Percentiles rank a stretch among this genome's conserved stretches.
phyloP scores from a whole-genome alignment of 176 grass and related monocot genomes.

The Metroxylon sagu region DNA sequence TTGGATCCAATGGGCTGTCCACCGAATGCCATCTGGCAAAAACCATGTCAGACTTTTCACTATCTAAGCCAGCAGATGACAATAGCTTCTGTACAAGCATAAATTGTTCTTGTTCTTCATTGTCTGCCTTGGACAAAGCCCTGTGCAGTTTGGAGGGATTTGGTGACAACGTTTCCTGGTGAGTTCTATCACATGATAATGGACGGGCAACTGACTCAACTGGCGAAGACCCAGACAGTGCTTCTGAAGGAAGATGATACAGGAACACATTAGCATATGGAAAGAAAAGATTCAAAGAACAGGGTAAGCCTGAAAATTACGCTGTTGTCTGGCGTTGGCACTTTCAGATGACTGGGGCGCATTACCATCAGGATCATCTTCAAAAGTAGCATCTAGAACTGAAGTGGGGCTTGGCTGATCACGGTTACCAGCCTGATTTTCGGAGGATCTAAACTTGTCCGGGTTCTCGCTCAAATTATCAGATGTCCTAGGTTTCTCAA shows the following conservation, averaged over 20 bases:
- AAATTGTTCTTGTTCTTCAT: conserved; percentile 38
- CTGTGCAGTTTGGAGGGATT: conserved; percentile 6
- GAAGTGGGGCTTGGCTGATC: conserved; percentile 72
- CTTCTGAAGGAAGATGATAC: conserved; percentile 23
- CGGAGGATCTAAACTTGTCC: conserved; percentile 18
- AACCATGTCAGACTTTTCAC: conserved; percentile 32
- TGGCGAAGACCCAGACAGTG: conserved; percentile 29
- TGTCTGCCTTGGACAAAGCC: conserved; percentile 13
- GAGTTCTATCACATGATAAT: conserved; percentile 57
- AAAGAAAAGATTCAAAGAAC: background rate
- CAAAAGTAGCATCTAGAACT: conserved; percentile 58
- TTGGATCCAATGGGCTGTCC: conserved; percentile 55
- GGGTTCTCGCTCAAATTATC: conserved; percentile 26
- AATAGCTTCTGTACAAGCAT: conserved; percentile 63
- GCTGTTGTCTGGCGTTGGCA: conserved; percentile 23
- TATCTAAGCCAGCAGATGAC: conserved; percentile 48
- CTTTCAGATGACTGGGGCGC: conserved; percentile 43
- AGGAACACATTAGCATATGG: background rate
- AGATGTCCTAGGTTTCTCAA: conserved; percentile 28
- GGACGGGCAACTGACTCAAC: conserved; percentile 37
- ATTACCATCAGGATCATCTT: conserved; percentile 40
- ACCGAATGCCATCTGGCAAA: conserved; percentile 57
- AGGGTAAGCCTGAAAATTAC: conserved; percentile 24
- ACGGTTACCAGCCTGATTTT: conserved; percentile 14
- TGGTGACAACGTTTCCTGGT: conserved; percentile 18